Evolutionary conservation across 1,284 basidiomycete genomes (phyloP), one percentile per base, ranked within the genome.

Genomic region (Sphagnurus paluster): DNA sequence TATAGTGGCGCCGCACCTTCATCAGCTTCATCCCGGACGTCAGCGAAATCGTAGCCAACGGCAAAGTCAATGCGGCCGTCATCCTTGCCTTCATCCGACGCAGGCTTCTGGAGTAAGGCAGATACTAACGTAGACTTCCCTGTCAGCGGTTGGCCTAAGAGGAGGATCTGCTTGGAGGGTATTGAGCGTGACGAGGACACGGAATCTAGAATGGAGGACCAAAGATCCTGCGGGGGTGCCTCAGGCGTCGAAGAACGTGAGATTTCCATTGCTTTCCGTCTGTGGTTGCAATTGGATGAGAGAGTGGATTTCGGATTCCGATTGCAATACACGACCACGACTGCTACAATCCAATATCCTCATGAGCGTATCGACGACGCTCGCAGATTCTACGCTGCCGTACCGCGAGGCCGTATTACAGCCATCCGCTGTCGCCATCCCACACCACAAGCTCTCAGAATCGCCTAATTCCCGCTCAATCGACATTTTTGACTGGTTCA

Each of bases 161-260:
- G 59, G 20, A 96, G 72, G 33, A 95, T 73, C 59, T 93, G 90
- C 64, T 93, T 94, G 5, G 88, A 83, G 16, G 89, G 86, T 60
- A 86, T 89, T n/a, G 86, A 85, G 42, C 90, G 82, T 41, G 87
- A 82, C 20, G 84, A 85, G 0, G 90, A 93, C 9, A 95, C 90
- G 16, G 87, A 91, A 64, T 93, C 87, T 11, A 96, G 75, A 56
- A 96, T 96, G 25, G 88, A 90, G 2, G 86, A 89, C 93, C 93
- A 97, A 24, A 97, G 71, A 56, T 94, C 90, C 54, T 86, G 79
- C 1, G 86, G 85, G 5, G 84, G 85, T 16, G 81, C 78, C 34
- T 81, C 80, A 48, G 84, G 84, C 19, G 84, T 76, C 10, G 77
- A 75, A 19, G 83, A 71, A 37, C 84, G 77, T 53, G 84, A 84